Percentiles rank a stretch among this genome's conserved stretches.
Conservation (phyloP, 768 basidiomycete genomes). For the Mrakia gelida region DNA sequence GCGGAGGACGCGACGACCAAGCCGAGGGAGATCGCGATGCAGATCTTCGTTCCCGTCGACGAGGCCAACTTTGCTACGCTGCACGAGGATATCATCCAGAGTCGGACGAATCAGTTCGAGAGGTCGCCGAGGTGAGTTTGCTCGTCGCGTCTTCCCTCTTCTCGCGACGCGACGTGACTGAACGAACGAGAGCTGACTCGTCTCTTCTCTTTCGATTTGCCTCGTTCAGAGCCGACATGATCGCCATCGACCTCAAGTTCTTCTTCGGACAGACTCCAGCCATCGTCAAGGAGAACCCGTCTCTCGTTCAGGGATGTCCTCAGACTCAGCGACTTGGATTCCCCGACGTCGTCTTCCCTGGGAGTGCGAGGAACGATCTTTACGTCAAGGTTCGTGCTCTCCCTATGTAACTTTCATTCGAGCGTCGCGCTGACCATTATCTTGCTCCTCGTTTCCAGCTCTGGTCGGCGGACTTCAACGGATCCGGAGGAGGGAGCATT, state of each 20-base stretch:
- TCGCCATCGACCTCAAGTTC: slow-evolving; percentile 77
- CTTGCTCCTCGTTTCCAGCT: slow-evolving; percentile 46
- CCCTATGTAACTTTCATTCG: too few species aligned
- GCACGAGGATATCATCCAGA: slow-evolving; percentile 88
- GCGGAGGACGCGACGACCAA: slow-evolving; percentile 61
- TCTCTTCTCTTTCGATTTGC: neutral
- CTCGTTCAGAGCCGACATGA: slow-evolving; percentile 67
- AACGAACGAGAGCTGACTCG: neutral
- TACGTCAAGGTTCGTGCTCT: slow-evolving; percentile 80
- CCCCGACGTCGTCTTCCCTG: slow-evolving; percentile 92
- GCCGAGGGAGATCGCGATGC: slow-evolving; percentile 74
- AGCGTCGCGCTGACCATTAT: neutral
- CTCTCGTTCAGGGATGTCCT: slow-evolving; percentile 72
- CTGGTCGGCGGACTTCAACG: slow-evolving; percentile 83
- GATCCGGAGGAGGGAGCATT: slow-evolving; percentile 43
- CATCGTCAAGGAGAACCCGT: slow-evolving; percentile 76
- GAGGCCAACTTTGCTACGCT: slow-evolving; percentile 86
- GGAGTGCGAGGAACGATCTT: slow-evolving; percentile 84
- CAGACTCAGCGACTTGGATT: slow-evolving; percentile 84
- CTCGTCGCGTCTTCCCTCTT: slow-evolving; percentile 1
- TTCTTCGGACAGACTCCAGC: slow-evolving; percentile 76
- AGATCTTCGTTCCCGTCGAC: slow-evolving; percentile 75
- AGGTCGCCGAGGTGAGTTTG: slow-evolving; percentile 66
- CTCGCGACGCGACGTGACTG: neutral
- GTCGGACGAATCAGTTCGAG: slow-evolving; percentile 71